Evolutionary conservation across 176 grass and related monocot genomes (phyloP).

Genomic region (Oryza longistaminata): DNA sequence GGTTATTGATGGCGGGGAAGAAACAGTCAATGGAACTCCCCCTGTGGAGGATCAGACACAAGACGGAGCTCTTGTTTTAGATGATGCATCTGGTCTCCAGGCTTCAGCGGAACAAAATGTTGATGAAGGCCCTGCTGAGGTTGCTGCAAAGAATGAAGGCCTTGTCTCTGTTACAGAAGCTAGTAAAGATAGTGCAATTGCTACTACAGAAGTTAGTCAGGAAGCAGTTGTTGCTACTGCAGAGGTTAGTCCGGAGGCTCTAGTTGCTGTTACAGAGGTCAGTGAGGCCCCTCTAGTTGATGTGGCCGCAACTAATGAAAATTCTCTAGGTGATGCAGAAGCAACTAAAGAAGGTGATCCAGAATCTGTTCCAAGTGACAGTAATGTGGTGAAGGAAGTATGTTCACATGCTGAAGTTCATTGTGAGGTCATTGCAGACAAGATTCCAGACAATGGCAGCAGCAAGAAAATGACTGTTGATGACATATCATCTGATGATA

Average conservation of each 20-base stretch:
- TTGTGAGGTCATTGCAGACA: constrained; percentile 12
- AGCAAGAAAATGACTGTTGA: constrained; percentile 23
- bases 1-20: constrained; percentile 23
- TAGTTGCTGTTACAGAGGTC: constrained; percentile 38
- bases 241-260: constrained; percentile 31
- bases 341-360: constrained; percentile 28
- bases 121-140: constrained; percentile 24
- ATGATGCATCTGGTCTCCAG: constrained; percentile 11
- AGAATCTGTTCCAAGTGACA: constrained; percentile 27
- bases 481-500: neutral
- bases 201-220: neutral
- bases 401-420: constrained; percentile 21
- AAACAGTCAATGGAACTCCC: constrained; percentile 21
- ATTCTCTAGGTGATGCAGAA: constrained; percentile 32
- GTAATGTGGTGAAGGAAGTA: constrained; percentile 27
- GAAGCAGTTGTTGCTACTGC: neutral
- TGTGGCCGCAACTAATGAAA: constrained; percentile 33
- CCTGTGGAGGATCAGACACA: constrained; percentile 6
- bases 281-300: constrained; percentile 29
- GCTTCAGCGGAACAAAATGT: constrained; percentile 29
- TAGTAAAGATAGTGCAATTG: constrained; percentile 18
- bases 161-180: constrained; percentile 20
- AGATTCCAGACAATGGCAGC: constrained; percentile 19
- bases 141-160: constrained; percentile 16
- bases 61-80: too few species aligned